Conservation (phyloP, 2,329 filamentous ascomycete species). For the Calonectria pseudoreteaudii region DNA sequence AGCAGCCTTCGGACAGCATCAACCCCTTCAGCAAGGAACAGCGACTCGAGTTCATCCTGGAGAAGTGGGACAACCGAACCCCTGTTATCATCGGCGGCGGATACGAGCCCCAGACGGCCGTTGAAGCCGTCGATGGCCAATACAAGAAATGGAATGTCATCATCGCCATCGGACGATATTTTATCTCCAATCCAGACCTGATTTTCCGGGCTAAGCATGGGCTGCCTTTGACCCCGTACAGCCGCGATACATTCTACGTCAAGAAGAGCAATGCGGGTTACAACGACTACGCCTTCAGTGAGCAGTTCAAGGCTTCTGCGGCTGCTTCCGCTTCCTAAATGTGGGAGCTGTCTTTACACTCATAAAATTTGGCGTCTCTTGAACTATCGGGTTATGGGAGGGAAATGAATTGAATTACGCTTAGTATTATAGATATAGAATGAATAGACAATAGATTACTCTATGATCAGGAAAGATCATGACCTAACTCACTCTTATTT, state of each 20-base stretch:
- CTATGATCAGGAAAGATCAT: too few relatives aligned
- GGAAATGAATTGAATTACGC: too few relatives aligned
- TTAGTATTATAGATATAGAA: too few relatives aligned
- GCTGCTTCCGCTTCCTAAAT: neutral
- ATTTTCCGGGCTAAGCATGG: slow-evolving; percentile 53
- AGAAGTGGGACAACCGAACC: slow-evolving; percentile 47
- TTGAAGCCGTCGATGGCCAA: slow-evolving; percentile 34
- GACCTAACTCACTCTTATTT: too few relatives aligned
- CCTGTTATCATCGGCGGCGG: slow-evolving; percentile 49
- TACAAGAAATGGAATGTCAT: slow-evolving; percentile 44
- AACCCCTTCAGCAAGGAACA: slow-evolving; percentile 46
- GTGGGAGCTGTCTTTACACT: neutral
- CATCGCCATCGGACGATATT: slow-evolving; percentile 49
- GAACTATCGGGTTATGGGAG: too few relatives aligned
- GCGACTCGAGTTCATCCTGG: slow-evolving; percentile 46
- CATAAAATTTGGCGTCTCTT: neutral
- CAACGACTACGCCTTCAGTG: slow-evolving; percentile 46
- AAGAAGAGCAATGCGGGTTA: slow-evolving; percentile 40
- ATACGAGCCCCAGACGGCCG: slow-evolving; percentile 41
- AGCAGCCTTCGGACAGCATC: neutral
- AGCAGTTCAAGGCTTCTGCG: slow-evolving; percentile 22
- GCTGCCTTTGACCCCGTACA: slow-evolving; percentile 51
- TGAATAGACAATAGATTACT: too few relatives aligned
- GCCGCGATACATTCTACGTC: slow-evolving; percentile 55
- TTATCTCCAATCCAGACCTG: slow-evolving; percentile 50